phyloP scores from a whole-genome alignment of 495 filamentous ascomycete genomes.

The Neurospora cerealis region DNA sequence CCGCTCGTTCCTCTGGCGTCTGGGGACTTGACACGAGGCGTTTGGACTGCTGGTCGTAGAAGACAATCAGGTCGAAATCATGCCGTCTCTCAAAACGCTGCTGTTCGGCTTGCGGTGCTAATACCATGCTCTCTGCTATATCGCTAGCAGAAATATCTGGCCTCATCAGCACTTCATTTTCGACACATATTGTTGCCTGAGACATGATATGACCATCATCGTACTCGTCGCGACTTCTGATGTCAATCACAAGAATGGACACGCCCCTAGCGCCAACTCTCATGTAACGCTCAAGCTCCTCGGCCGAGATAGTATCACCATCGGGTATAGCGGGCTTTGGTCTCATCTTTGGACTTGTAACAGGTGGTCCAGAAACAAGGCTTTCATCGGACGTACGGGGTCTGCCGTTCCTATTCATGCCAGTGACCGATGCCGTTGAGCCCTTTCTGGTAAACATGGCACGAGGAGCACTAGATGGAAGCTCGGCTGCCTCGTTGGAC shows the following conservation, averaged over 20 bases:
- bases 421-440: constrained; percentile 29
- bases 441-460: constrained; percentile 39
- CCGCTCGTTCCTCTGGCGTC: constrained; percentile 40
- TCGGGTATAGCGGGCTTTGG: constrained; percentile 37
- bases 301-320: constrained; percentile 52
- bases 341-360: constrained; percentile 11
- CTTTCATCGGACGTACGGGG: constrained; percentile 15
- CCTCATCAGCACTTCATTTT: constrained; percentile 64
- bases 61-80: constrained; percentile 77
- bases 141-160: constrained; percentile 77
- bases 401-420: constrained; percentile 7
- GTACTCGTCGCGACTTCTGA: constrained; percentile 71
- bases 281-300: constrained; percentile 57
- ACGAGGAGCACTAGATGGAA: constrained; percentile 37
- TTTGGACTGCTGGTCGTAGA: constrained; percentile 67
- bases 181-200: constrained; percentile 75
- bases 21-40: constrained; percentile 31
- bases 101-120: constrained; percentile 67
- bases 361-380: constrained; percentile 21
- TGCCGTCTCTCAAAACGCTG: constrained; percentile 63
- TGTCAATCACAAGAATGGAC: constrained; percentile 73
- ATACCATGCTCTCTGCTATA: constrained; percentile 68
- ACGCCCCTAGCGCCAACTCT: constrained; percentile 33
- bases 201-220: constrained; percentile 82
- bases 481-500: constrained; percentile 39